phyloP scores from a whole-genome alignment of 495 filamentous ascomycete genomes.

The Tuber brumale region DNA sequence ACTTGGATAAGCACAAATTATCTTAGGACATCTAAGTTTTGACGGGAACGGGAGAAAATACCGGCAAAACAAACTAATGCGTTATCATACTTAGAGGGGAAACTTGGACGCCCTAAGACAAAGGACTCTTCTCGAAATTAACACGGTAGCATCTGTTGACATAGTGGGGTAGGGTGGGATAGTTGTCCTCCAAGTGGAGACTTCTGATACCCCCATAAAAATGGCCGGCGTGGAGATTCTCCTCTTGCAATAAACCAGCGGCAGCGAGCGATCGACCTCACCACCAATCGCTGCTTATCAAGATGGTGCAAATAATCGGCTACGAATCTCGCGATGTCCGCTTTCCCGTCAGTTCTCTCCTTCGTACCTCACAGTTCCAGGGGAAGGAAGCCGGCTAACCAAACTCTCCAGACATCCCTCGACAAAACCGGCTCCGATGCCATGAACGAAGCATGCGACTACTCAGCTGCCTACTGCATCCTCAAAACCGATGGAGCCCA shows the following conservation, averaged over 20 bases:
- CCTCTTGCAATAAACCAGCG: neutral
- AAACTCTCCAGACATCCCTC: constrained; percentile 64
- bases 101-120: no score
- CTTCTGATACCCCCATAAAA: neutral
- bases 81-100: no score
- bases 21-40: no score
- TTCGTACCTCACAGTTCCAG: neutral
- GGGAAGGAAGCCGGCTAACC: constrained; percentile 4
- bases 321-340: constrained; percentile 78
- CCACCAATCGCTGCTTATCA: neutral
- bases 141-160: neutral
- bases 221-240: neutral
- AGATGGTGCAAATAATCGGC: constrained; percentile 58
- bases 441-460: constrained; percentile 94
- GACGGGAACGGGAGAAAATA: no score
- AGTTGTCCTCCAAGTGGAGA: neutral
- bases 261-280: neutral
- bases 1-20: no score
- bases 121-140: no score
- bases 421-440: constrained; percentile 94
- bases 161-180: neutral
- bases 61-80: no score
- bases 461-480: constrained; percentile 88
- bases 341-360: constrained; percentile 62
- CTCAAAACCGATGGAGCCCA: constrained; percentile 68